Conservation (phyloP, 805 yeast genomes). For the Nakazawaea molendinolei region DNA sequence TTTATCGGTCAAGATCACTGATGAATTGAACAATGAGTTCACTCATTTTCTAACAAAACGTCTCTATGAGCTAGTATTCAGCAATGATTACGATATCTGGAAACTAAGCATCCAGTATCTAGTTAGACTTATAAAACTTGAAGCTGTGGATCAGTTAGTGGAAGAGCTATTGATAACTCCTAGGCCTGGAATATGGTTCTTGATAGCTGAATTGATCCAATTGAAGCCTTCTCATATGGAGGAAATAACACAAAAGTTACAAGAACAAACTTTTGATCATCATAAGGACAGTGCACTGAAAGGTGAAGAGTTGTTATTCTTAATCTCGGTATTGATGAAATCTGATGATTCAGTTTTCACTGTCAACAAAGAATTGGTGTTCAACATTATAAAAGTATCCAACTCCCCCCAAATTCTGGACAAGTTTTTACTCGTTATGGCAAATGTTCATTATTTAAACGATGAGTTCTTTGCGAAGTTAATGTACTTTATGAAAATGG, state of each 20-base stretch:
- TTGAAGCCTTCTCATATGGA: not conserved
- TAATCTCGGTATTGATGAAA: conserved; percentile 14
- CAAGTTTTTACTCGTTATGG: conserved; percentile 26
- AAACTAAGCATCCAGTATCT: conserved; percentile 36
- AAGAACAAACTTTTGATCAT: conserved; percentile 22
- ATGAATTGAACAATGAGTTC: conserved; percentile 15
- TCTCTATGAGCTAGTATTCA: conserved; percentile 26
- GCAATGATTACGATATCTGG: conserved; percentile 34
- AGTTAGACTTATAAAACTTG: conserved; percentile 13
- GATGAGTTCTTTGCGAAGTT: conserved; percentile 22
- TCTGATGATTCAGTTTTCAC: conserved; percentile 11
- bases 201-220: conserved; percentile 19
- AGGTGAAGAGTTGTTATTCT: conserved; percentile 30
- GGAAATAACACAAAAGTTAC: conserved; percentile 1
- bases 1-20: conserved; percentile 14
- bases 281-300: conserved; percentile 26
- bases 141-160: too few relatives aligned
- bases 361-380: conserved; percentile 17
- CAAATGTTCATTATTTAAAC: conserved; percentile 13
- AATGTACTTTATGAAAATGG: conserved; percentile 30
- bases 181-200: conserved; percentile 14
- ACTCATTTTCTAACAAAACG: conserved; percentile 22
- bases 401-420: conserved; percentile 16
- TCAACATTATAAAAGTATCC: conserved; percentile 21
- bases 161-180: too few relatives aligned